A percentile compares a stretch with the other conserved stretches of the same genome.
phyloP scores from a whole-genome alignment of 768 basidiomycete genomes.

The Serendipita sp. region DNA sequence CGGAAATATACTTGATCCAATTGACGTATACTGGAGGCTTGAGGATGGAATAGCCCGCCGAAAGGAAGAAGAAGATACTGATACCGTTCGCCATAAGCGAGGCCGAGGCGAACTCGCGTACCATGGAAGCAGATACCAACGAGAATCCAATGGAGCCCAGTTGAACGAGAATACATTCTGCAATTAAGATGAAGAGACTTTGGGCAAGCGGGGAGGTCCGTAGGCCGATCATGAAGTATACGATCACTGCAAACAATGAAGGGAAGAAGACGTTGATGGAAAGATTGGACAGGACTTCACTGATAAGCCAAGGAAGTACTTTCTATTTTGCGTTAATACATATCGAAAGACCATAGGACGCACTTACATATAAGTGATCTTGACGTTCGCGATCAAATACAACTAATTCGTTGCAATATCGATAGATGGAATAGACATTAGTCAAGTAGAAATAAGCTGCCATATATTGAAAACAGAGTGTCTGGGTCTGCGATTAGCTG shows the following conservation, averaged over 20 bases:
- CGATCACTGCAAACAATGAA: constrained; percentile 11
- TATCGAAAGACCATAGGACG: no score
- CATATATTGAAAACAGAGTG: constrained; percentile 17
- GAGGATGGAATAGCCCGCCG: constrained; percentile 14
- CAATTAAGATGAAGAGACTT: constrained; percentile 22
- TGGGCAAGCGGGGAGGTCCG: constrained; percentile 22
- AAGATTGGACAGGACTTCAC: constrained; percentile 23
- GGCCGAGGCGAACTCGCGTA: constrained; percentile 20
- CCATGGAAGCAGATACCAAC: constrained; percentile 17
- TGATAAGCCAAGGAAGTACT: constrained; percentile 23
- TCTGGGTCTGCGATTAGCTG: constrained; percentile 13
- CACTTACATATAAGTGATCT: constrained; percentile 14
- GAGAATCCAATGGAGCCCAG: constrained; percentile 17
- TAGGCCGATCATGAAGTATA: constrained; percentile 21
- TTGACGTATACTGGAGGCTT: constrained; percentile 18
- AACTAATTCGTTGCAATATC: constrained; percentile 22
- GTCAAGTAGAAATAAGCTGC: constrained; percentile 20
- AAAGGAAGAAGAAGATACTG: constrained; percentile 15
- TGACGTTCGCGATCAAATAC: constrained; percentile 33
- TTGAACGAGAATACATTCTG: constrained; percentile 18
- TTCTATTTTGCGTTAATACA: background rate
- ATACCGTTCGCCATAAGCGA: constrained; percentile 19
- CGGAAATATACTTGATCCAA: constrained; percentile 26
- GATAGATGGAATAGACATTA: constrained; percentile 20
- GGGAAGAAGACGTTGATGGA: constrained; percentile 22